These are phyloP conservation scores for Crucihimalaya himalaica DNA, from an alignment of 345 rosid genomes.

Conservation along the genomic window DNA sequence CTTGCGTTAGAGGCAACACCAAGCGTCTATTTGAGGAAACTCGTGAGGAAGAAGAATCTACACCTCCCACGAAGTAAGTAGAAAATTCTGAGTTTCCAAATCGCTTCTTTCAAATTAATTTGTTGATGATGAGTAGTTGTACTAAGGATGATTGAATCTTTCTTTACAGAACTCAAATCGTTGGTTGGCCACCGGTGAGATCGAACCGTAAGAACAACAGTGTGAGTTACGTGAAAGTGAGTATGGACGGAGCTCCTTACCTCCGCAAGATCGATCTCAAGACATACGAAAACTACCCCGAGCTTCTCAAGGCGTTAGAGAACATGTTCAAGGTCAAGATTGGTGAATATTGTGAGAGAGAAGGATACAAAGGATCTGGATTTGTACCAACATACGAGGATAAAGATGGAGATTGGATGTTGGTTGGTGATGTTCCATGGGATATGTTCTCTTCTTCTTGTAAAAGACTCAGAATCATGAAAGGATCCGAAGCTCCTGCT, in stretches of 20 bases:
- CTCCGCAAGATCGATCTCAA: conserved; percentile 74
- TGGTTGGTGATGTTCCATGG: conserved; percentile 90
- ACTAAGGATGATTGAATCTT: conserved; percentile 25
- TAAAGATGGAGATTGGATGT: conserved; percentile 85
- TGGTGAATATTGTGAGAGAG: conserved; percentile 52
- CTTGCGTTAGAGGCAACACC: conserved; percentile 56
- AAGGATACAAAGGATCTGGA: conserved; percentile 67
- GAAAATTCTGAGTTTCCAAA: not conserved
- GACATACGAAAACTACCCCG: conserved; percentile 51
- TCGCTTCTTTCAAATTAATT: not conserved
- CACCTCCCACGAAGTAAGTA: conserved; percentile 71
- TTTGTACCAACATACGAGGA: conserved; percentile 74
- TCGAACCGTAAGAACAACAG: conserved; percentile 59
- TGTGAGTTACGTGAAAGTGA: conserved; percentile 59
- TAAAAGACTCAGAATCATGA: conserved; percentile 62
- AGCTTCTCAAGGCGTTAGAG: conserved; percentile 60
- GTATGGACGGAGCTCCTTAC: conserved; percentile 79
- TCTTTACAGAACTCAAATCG: conserved; percentile 60
- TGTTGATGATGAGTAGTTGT: not conserved
- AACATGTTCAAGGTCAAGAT: conserved; percentile 64
- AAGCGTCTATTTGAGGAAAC: conserved; percentile 46
- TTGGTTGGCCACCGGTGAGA: conserved; percentile 81
- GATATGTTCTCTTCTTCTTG: conserved; percentile 61
- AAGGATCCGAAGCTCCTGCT: conserved; percentile 55
- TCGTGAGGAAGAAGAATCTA: conserved; percentile 44